Evolutionary conservation across 352 stramenopile species (phyloP).

Genomic region (Phytophthora sp.): DNA sequence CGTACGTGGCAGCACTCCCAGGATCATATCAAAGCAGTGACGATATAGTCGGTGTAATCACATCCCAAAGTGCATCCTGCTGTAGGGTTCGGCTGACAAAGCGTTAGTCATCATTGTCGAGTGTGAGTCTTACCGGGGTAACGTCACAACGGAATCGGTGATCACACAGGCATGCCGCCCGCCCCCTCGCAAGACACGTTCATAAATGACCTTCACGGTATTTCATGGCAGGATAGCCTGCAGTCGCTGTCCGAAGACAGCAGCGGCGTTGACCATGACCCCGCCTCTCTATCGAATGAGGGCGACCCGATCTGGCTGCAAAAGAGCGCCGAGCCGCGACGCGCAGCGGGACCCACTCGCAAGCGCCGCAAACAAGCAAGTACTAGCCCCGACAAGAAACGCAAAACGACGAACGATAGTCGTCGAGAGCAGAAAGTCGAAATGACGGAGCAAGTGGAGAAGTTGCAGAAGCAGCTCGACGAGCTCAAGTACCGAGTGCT

Average conservation of each 20-base stretch:
- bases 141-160: no score
- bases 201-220: no score
- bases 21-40: no score
- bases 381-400: constrained; percentile 15
- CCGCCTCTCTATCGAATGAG: background rate
- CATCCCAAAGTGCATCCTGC: no score
- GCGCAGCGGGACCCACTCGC: background rate
- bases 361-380: background rate
- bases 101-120: no score
- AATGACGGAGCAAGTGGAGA: constrained; percentile 28
- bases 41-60: no score
- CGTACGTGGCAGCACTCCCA: no score
- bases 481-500: constrained; percentile 43
- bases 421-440: constrained; percentile 40
- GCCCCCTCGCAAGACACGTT: no score
- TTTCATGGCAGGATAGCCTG: no score
- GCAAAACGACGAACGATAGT: constrained; percentile 34
- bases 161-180: no score
- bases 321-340: background rate
- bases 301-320: background rate
- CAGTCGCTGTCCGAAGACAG: background rate
- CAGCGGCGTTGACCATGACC: background rate
- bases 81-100: no score
- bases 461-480: constrained; percentile 39
- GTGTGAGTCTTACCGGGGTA: no score